These are phyloP conservation scores for Avena sativa DNA, from an alignment of 176 grass and related monocot genomes.

Conservation along the genomic window DNA sequence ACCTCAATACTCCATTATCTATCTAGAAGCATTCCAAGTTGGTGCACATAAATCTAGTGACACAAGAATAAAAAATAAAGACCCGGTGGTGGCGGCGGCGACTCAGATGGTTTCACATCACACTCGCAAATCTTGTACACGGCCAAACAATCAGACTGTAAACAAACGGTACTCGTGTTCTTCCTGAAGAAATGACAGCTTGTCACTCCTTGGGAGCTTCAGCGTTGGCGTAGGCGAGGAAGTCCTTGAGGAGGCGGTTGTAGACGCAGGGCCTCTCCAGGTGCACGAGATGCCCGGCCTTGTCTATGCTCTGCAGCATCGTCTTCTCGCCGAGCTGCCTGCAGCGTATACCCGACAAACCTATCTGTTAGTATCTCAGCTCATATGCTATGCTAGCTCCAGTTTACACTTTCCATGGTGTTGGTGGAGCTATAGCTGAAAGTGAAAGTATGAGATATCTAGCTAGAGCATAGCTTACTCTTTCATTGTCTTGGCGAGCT, in stretches of 20 bases:
- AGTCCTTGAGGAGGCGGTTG: conserved; percentile 67
- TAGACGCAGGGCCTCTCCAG: conserved; percentile 83
- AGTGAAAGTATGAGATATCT: not conserved
- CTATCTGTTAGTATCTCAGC: not conserved
- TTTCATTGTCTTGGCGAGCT: conserved; percentile 83
- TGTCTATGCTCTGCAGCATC: conserved; percentile 68
- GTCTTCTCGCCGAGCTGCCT: conserved; percentile 84
- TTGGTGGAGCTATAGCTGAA: not conserved
- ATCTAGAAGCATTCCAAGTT: not conserved
- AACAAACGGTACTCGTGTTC: not conserved
- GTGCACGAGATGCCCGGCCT: conserved; percentile 81
- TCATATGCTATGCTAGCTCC: not conserved
- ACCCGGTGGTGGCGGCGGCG: not conserved
- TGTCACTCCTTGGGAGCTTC: conserved; percentile 43
- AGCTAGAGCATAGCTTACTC: conserved; percentile 53
- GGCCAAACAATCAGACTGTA: not conserved
- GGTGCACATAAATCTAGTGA: conserved; percentile 6
- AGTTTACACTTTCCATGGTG: not conserved
- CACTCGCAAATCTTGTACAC: not conserved
- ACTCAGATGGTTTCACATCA: not conserved
- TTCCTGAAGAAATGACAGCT: too few relatives aligned
- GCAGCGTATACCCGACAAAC: not conserved
- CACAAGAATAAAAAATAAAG: not conserved
- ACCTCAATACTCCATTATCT: not conserved
- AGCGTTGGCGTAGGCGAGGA: conserved; percentile 56